Base-by-base conservation (phyloP, 2,329 filamentous ascomycete genomes). In the Alternaria consortialis region DNA sequence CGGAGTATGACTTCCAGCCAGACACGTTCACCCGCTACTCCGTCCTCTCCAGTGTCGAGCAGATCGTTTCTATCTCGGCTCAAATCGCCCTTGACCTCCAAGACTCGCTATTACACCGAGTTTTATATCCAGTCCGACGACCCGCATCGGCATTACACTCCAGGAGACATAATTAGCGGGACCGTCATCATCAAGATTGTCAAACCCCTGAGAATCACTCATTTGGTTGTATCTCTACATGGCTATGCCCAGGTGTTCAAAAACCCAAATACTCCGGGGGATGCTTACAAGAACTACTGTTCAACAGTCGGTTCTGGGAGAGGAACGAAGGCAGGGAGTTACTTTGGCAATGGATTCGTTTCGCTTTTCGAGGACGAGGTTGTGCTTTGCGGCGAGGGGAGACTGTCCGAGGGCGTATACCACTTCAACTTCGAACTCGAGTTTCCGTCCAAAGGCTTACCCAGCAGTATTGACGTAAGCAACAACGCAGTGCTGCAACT, bases 391-490 rank as follows among this genome's bases (percentile, higher is more conserved):
- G 91, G 91, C 23, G 91, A 94, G 71, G 91, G 92, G 13, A 86
- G 89, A 70, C 81, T 95, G 36, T 88, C 91, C 53, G 85, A 90
- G 47, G 90, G 91, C 39, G 86, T 87, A 68, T 94, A 93, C 74
- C 89, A 93, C 77, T 95, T 95, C 77, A 88, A 91, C 62, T 93
- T 92, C 69, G 88, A 92, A 71, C 80, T 92, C 64, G 82, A 89
- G 58, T 92, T 93, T 67, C 90, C 90, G 2, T 82, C 85, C 51
- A 86, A 88, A 69, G 86, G 86, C 5, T 80, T 95, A 60, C 92
- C 92, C n/a, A 97, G 92, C 79, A 97, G 94, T 77, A 94, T 99
- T 74, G 94, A 97, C 81, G 94, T 97, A 86, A 75, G 91, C 67
- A 58, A 56, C 60, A 50, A 56, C 40, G 48, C 37, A 5, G 44